These are phyloP conservation scores for Chenopodium berlandieri DNA, from an alignment of 148 eudicot species.

Conservation along the genomic window DNA sequence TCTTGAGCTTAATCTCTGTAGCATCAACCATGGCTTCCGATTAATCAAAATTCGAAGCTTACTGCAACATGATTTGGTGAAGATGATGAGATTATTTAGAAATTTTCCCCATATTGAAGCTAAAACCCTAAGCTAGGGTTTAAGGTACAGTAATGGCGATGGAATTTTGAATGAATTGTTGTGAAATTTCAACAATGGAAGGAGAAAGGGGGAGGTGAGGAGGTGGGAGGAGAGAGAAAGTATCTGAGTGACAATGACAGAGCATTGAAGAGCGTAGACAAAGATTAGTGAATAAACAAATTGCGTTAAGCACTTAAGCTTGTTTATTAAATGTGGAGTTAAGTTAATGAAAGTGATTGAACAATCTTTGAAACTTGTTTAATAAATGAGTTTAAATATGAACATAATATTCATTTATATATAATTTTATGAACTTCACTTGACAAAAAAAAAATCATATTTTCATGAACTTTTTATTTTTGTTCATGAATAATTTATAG, in stretches of 20 bases:
- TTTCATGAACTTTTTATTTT: too few species aligned
- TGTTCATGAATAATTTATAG: too few species aligned
- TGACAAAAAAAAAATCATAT: too few species aligned
- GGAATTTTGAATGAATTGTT: not conserved
- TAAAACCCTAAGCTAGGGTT: conserved; percentile 4
- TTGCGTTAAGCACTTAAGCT: too few species aligned
- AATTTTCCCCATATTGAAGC: conserved; percentile 10
- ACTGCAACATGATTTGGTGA: conserved; percentile 28
- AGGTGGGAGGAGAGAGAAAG: not conserved
- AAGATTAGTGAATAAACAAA: too few species aligned
- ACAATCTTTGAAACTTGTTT: too few species aligned
- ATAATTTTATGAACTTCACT: too few species aligned
- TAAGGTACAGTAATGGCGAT: not conserved
- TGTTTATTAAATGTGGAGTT: too few species aligned
- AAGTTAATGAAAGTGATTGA: too few species aligned
- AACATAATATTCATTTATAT: too few species aligned
- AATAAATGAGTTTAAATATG: too few species aligned
- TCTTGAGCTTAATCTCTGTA: conserved; percentile 37
- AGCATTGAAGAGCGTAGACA: not conserved
- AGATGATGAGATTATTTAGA: not conserved
- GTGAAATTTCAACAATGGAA: not conserved
- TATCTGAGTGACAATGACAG: not conserved
- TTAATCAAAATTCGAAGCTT: conserved; percentile 25
- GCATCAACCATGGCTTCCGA: conserved; percentile 41
- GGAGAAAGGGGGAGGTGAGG: not conserved